Base-by-base conservation (phyloP, 228 moss, liverwort and hornwort species). In the Sphagnum magellanicum region DNA sequence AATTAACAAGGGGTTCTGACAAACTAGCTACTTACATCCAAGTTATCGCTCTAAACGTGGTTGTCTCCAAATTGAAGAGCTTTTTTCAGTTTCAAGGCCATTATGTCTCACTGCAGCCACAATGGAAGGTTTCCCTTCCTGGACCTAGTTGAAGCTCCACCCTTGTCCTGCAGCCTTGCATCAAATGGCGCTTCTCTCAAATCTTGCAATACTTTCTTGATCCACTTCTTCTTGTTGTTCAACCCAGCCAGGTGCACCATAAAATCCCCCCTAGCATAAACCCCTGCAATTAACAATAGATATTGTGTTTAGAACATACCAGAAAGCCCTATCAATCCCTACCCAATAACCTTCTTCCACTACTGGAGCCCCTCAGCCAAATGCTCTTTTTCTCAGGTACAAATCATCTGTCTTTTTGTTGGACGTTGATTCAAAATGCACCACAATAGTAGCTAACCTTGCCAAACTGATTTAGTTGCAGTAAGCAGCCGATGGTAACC, bases 211-310 rank as follows among this genome's bases (percentile, higher is more conserved):
- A 98, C 92, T 70, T 83, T 89, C 50, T 77, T 75, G 74, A 94
- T 87, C 98, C 91, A 98, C 80, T 80, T 92, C 46, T 92, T 88
- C 74, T 98, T 98, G 72, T 94, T 88, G 75, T 98, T 92, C 58
- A 98, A 75, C 7, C 98, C 98, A 52, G 98, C 98, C 58, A 98
- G 72, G 73, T 98, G 98, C 59, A 98, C 92, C 98, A 98, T 98
- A 67, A 98, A 98, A 70, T 98, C 98, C 73, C 98, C 94, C 65
- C 76, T 87, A 16, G 98, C 90, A 78, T 98, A 98, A 13, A 98
- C 98, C 76, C 98, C 98, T 98, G 85, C 76, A 75, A 63, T 59
- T 17, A 63, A 67, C 68, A 65, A 61, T 61, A 51, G 50, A 51
- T 17, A 32, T 51, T 51, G 11, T 1, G 68, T 3, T 5, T n/a